phyloP scores from a whole-genome alignment of 106 monocot genomes.

The Dioscorea zingiberensis region DNA sequence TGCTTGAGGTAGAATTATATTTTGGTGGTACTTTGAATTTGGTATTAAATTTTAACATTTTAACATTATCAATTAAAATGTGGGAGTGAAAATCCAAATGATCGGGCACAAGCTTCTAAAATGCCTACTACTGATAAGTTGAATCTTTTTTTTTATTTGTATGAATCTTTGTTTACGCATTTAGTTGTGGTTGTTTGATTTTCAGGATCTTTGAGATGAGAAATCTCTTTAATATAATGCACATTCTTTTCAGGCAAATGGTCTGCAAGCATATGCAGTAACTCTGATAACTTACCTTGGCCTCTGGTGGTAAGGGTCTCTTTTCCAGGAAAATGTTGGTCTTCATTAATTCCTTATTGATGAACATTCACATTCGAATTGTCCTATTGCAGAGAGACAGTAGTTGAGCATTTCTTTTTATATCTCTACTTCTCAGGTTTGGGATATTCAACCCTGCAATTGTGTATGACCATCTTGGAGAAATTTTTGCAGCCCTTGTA shows the following conservation, averaged over 20 bases:
- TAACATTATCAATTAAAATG: no score
- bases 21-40: no score
- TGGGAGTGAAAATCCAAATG: no score
- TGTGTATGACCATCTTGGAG: slow-evolving; percentile 95
- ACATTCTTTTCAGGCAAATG: slow-evolving; percentile 74
- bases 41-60: no score
- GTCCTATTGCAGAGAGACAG: not conserved
- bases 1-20: no score
- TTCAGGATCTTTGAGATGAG: not conserved
- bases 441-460: slow-evolving; percentile 79
- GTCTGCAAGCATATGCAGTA: slow-evolving; percentile 87
- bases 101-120: no score
- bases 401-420: not conserved
- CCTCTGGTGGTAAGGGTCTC: slow-evolving; percentile 80
- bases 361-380: not conserved
- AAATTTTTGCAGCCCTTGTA: slow-evolving; percentile 83
- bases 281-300: slow-evolving; percentile 76
- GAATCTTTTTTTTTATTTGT: no score
- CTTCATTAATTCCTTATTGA: not conserved
- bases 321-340: no score
- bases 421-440: slow-evolving; percentile 44
- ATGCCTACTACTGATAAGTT: no score
- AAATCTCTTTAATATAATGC: no score
- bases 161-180: no score
- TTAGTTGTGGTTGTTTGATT: not conserved